Evolutionary conservation across 805 yeast species (phyloP), one percentile per base, ranked within the genome.

Genomic region (Nakazawaea molendinolei): DNA sequence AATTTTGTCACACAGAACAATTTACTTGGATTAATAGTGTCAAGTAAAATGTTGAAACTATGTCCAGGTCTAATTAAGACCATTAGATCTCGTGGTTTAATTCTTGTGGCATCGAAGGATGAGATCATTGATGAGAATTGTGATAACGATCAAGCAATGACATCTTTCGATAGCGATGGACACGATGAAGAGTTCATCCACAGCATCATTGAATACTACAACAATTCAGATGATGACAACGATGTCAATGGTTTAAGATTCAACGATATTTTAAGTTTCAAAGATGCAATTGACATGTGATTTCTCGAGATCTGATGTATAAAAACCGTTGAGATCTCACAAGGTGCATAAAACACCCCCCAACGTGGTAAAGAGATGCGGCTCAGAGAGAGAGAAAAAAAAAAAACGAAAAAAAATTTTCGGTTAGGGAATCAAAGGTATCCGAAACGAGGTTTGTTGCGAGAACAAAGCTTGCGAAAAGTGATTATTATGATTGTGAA

Each of bases 1-100:
- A 70, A 70, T 34, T 87, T 86, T 53, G 89, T 96, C 0, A 69
- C 79, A 3, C 68, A 71, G 39, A 92, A 92, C 52, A 92, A 92
- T 51, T 63, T 92, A 36, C 66, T 92, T 44, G 98, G 98, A 13
- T 55, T 92, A 8, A 76, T 86, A 17, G 74, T 86, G 16, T 86
- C 95, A 0, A 70, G 76, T 19, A 79, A 79, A 38, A 52, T 92
- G 37, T 61, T 90, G 39, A 62, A 69, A 25, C 61, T 87, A 20
- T 87, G 86, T 29, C 94, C 95, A 0, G 78, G 80, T 35, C 58
- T 89, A 27, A 72, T 82, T 5, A 82, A 81, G 24, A 70, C 83
- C 20, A 80, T 90, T 12, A 67, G 95, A 41, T 76, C 83, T 2
- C 69, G 81, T 38, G 97, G 97, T 0, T 66, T 90, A 44, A 76